Conservation (phyloP, 2,329 filamentous ascomycete species). For the Herpotrichia juniperi region DNA sequence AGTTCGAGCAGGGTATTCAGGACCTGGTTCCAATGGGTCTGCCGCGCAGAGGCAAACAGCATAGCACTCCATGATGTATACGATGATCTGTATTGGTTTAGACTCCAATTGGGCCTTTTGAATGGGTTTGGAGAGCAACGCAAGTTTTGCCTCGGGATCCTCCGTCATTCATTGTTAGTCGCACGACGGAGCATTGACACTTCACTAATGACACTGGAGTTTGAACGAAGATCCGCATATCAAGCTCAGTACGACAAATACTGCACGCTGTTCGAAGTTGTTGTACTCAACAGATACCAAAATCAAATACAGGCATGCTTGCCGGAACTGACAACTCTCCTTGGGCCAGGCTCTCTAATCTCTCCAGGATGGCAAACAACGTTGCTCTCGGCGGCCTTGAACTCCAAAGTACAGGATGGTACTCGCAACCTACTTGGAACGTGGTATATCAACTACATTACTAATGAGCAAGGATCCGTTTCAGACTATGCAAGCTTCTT, state of each 20-base stretch:
- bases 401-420: slow-evolving; percentile 51
- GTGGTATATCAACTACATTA: slow-evolving; percentile 49
- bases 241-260: slow-evolving; percentile 49
- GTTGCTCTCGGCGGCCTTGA: slow-evolving; percentile 49
- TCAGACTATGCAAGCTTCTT: slow-evolving; percentile 44
- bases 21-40: slow-evolving; percentile 46
- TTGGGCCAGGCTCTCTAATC: slow-evolving; percentile 42
- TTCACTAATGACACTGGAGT: slow-evolving; percentile 25
- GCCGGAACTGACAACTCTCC: slow-evolving; percentile 48
- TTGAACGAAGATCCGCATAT: slow-evolving; percentile 21
- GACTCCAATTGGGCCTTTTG: slow-evolving; percentile 46
- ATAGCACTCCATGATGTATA: slow-evolving; percentile 28
- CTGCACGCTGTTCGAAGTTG: slow-evolving; percentile 54
- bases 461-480: slow-evolving; percentile 10
- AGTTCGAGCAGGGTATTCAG: slow-evolving; percentile 33
- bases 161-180: slow-evolving; percentile 47
- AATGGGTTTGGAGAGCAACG: slow-evolving; percentile 52
- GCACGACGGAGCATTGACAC: slow-evolving; percentile 33
- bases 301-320: slow-evolving; percentile 56
- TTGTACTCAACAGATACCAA: slow-evolving; percentile 55
- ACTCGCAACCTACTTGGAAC: slow-evolving; percentile 53
- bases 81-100: slow-evolving; percentile 48
- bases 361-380: slow-evolving; percentile 50
- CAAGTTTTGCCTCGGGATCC: slow-evolving; percentile 54
- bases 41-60: slow-evolving; percentile 19